Conservation (phyloP, 2,329 filamentous ascomycete genomes). For the Aspergillus piperis region DNA sequence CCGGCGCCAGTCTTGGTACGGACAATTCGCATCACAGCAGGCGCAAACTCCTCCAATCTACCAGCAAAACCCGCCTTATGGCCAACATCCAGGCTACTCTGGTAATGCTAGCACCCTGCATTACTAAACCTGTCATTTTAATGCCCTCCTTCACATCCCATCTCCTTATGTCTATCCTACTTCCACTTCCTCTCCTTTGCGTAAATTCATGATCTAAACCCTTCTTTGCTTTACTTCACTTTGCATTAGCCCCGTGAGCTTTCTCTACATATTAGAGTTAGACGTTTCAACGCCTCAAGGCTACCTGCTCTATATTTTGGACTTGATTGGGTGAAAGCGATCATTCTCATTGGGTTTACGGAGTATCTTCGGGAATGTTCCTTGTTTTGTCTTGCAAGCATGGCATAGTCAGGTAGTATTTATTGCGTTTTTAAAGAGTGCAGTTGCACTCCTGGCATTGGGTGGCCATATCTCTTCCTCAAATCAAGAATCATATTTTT, state of each 20-base stretch:
- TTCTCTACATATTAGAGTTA: slow-evolving; percentile 16
- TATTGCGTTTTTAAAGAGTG: not conserved
- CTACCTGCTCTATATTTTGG: not conserved
- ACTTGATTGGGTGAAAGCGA: not conserved
- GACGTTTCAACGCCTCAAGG: slow-evolving; percentile 1
- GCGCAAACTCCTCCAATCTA: slow-evolving; percentile 27
- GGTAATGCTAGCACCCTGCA: slow-evolving; percentile 26
- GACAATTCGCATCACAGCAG: slow-evolving; percentile 29
- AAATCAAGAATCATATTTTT: no score
- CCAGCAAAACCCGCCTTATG: slow-evolving; percentile 29
- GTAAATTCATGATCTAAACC: slow-evolving; percentile 11
- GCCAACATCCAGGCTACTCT: slow-evolving; percentile 30
- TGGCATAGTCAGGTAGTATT: not conserved
- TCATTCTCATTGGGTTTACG: not conserved
- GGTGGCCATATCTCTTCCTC: not conserved
- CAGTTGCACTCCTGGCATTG: not conserved
- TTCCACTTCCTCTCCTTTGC: not conserved
- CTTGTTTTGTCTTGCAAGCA: not conserved
- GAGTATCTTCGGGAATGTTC: not conserved
- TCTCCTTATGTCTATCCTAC: not conserved
- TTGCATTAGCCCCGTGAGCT: slow-evolving; percentile 5
- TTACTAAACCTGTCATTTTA: slow-evolving; percentile 16
- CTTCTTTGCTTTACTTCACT: slow-evolving; percentile 5
- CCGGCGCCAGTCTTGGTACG: slow-evolving; percentile 38
- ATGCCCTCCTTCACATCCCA: slow-evolving; percentile 1